Conservation (phyloP, 2,329 filamentous ascomycete species). For the Aspergillus niger region DNA sequence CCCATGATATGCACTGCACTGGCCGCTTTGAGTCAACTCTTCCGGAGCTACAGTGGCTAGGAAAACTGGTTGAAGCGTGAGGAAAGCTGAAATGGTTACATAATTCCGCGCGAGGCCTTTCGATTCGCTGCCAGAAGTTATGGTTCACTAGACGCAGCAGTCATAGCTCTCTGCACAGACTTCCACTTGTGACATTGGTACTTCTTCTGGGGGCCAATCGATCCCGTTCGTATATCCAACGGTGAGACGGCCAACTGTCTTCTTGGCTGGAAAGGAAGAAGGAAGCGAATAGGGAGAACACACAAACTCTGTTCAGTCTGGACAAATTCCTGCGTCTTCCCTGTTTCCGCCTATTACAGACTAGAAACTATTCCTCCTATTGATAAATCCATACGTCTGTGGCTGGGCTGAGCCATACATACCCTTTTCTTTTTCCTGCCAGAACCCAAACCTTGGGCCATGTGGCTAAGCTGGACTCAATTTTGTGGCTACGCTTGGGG, state of each 20-base stretch:
- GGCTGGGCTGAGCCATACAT: not conserved
- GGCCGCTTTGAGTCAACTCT: not conserved
- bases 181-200: not conserved
- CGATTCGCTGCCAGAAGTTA: not conserved
- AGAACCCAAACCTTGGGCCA: not conserved
- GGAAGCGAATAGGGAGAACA: not conserved
- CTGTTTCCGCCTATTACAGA: not conserved
- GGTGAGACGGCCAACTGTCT: not conserved
- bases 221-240: not conserved
- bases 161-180: not conserved
- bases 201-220: not conserved
- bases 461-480: not conserved
- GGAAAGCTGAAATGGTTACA: not conserved
- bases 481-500: not conserved
- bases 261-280: not conserved
- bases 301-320: not conserved
- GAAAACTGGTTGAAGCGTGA: not conserved
- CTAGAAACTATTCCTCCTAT: not conserved
- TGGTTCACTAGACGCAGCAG: not conserved
- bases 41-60: not conserved
- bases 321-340: not conserved
- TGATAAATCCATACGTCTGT: not conserved
- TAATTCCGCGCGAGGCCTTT: not conserved
- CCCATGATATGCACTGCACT: conserved; percentile 1
- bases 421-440: not conserved